A percentile compares a stretch with the other conserved stretches of the same genome.
Evolutionary conservation across 2,329 filamentous ascomycete genomes (phyloP).

Genomic region (Cladophialophora carrionii): DNA sequence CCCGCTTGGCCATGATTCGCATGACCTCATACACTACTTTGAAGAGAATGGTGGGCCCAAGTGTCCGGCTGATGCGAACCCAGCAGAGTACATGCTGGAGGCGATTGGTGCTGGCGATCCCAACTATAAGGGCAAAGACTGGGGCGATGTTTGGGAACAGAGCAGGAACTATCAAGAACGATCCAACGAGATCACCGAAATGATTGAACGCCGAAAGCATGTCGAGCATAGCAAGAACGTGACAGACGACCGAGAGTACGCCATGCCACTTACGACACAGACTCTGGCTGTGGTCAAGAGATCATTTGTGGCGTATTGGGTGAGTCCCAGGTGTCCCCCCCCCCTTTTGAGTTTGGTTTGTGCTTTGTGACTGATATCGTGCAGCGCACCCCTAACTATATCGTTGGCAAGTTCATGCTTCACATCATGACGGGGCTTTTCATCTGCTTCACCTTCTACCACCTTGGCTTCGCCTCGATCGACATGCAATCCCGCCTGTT

Average conservation of each 20-base stretch:
- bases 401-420: constrained; percentile 62
- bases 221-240: constrained; percentile 46
- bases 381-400: constrained; percentile 63
- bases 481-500: constrained; percentile 74
- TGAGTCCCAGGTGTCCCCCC: constrained; percentile 3
- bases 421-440: constrained; percentile 67
- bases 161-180: constrained; percentile 56
- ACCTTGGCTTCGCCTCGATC: constrained; percentile 59
- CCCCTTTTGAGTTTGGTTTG: neutral
- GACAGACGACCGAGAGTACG: constrained; percentile 63
- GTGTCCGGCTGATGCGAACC: constrained; percentile 57
- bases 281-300: constrained; percentile 59
- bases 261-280: constrained; percentile 62
- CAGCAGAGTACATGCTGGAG: constrained; percentile 55
- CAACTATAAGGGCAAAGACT: constrained; percentile 64
- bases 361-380: constrained; percentile 10
- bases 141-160: constrained; percentile 63
- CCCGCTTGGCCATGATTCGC: constrained; percentile 77
- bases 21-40: constrained; percentile 66
- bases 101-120: constrained; percentile 66
- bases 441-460: constrained; percentile 72
- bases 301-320: constrained; percentile 66
- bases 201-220: constrained; percentile 54
- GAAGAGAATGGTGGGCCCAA: constrained; percentile 62
- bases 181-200: constrained; percentile 56